phyloP scores from a whole-genome alignment of 768 basidiomycete genomes.

The Rhodotorula graminis region DNA sequence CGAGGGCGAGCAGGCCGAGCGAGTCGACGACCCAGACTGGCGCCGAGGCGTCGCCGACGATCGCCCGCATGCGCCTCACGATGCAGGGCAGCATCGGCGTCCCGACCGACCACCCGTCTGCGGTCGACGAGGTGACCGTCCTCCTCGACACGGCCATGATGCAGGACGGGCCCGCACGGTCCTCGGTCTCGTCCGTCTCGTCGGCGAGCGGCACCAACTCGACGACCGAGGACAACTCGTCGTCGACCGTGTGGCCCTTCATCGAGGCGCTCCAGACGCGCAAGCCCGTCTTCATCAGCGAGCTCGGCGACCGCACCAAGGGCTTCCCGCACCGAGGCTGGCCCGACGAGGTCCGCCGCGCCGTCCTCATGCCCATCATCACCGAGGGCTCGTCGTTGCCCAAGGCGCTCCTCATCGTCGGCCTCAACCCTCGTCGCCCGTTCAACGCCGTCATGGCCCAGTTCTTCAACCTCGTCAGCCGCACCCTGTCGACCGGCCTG shows the following conservation, averaged over 20 bases:
- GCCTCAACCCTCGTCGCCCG: conserved; percentile 21
- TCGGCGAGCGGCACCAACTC: background rate
- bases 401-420: conserved; percentile 24
- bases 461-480: conserved; percentile 24
- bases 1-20: background rate
- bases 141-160: conserved; percentile 1
- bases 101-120: conserved; percentile 14
- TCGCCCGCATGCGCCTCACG: conserved; percentile 5
- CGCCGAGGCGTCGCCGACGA: background rate
- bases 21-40: background rate
- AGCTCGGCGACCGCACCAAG: conserved; percentile 2
- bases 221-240: background rate
- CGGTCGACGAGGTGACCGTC: background rate
- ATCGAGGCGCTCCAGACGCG: conserved; percentile 20
- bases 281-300: conserved; percentile 27
- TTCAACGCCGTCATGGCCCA: conserved; percentile 2
- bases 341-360: conserved; percentile 6
- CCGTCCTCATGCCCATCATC: conserved; percentile 29
- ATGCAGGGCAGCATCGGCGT: conserved; percentile 33
- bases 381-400: conserved; percentile 12
- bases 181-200: conserved; percentile 2
- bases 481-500: conserved; percentile 22
- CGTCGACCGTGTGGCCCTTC: conserved; percentile 31
- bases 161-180: background rate
- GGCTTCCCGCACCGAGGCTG: conserved; percentile 19